Conservation (phyloP, 2,329 filamentous ascomycete genomes). For the Bretziella fagacearum region DNA sequence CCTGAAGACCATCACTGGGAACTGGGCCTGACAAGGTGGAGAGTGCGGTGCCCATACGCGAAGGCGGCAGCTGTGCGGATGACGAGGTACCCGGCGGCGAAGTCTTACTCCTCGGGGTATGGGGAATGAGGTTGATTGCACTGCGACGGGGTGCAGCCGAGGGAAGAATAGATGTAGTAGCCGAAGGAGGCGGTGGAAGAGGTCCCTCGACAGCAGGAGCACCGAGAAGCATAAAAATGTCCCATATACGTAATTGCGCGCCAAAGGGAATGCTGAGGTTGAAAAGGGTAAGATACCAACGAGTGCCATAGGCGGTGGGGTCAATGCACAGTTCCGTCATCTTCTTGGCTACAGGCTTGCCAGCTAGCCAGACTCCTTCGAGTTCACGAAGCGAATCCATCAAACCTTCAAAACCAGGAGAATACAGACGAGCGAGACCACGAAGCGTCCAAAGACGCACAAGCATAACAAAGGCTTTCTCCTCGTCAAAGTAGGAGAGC, state of each 20-base stretch:
- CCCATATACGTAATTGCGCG: conserved; percentile 90
- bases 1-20: conserved; percentile 44
- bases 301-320: conserved; percentile 82
- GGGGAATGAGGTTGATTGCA: conserved; percentile 47
- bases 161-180: not conserved
- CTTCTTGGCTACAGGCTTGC: conserved; percentile 62
- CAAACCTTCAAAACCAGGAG: conserved; percentile 66
- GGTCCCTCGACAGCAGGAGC: conserved; percentile 35
- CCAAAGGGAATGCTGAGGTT: conserved; percentile 92
- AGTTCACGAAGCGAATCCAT: conserved; percentile 78
- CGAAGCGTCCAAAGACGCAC: conserved; percentile 86
- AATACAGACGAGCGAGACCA: conserved; percentile 71
- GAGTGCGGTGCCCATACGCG: conserved; percentile 8
- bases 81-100: conserved; percentile 95
- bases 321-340: conserved; percentile 65
- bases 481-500: conserved; percentile 93
- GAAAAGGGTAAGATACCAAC: conserved; percentile 96
- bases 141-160: conserved; percentile 5
- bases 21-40: conserved; percentile 5
- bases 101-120: conserved; percentile 86
- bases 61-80: conserved; percentile 38
- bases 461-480: conserved; percentile 86
- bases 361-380: conserved; percentile 63
- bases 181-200: conserved; percentile 13
- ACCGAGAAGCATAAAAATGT: conserved; percentile 89